A percentile compares a stretch with the other conserved stretches of the same genome.
Evolutionary conservation across 164 flowering plant species (phyloP).

Genomic region (Hamamelis virginiana): DNA sequence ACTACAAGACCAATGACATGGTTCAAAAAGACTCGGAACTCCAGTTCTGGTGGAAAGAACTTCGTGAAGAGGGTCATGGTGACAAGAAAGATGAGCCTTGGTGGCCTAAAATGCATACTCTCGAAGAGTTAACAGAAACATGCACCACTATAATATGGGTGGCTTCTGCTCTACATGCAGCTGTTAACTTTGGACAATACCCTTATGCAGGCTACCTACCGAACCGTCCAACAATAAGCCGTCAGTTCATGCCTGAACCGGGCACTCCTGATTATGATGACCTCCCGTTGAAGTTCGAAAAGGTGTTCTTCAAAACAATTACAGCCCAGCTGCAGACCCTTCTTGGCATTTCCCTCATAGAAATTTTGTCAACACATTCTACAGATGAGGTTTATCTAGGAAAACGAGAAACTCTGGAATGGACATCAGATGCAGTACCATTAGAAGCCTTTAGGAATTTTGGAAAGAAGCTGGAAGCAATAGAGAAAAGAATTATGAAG

Average conservation of each 20-base stretch:
- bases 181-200: slow-evolving; percentile 37
- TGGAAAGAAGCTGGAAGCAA: slow-evolving; percentile 11
- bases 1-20: slow-evolving; percentile 16
- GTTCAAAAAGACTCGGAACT: slow-evolving; percentile 13
- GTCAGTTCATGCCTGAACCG: slow-evolving; percentile 27
- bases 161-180: slow-evolving; percentile 40
- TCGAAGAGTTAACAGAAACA: slow-evolving; percentile 14
- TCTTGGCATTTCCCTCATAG: slow-evolving; percentile 17
- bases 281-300: slow-evolving; percentile 25
- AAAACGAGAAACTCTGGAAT: neutral
- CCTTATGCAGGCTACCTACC: slow-evolving; percentile 32
- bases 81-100: slow-evolving; percentile 25
- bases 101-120: slow-evolving; percentile 21
- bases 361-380: slow-evolving; percentile 16
- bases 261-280: slow-evolving; percentile 29
- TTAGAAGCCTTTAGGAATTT: slow-evolving; percentile 15
- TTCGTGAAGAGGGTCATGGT: slow-evolving; percentile 19
- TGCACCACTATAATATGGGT: slow-evolving; percentile 39
- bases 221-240: slow-evolving; percentile 31
- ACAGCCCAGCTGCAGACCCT: slow-evolving; percentile 28
- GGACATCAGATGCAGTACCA: slow-evolving; percentile 11
- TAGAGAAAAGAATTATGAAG: slow-evolving; percentile 1
- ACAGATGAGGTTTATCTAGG: slow-evolving; percentile 21
- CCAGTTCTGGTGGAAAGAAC: slow-evolving; percentile 24
- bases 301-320: slow-evolving; percentile 26